A percentile compares a stretch with the other conserved stretches of the same genome.
Evolutionary conservation across 257 asterid genomes (phyloP).

Genomic region (Nicotiana noctiflora): DNA sequence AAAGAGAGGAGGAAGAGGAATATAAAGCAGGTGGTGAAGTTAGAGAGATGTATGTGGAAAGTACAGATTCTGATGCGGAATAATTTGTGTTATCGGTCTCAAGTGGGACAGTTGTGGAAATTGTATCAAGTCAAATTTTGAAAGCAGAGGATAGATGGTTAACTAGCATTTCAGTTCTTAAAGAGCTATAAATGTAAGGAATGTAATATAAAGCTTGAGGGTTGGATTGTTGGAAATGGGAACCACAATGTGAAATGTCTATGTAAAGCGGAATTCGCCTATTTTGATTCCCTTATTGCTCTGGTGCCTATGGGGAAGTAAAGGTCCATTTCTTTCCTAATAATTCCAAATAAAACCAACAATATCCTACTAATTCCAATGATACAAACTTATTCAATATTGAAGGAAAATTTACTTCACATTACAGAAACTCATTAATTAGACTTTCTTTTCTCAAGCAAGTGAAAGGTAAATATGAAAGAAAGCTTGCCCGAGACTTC

Average conservation of each 20-base stretch:
- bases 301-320: no score
- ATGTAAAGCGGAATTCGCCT: neutral
- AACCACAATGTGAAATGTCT: neutral
- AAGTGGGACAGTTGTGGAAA: neutral
- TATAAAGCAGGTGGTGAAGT: constrained; percentile 16
- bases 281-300: no score
- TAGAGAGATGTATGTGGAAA: constrained; percentile 39
- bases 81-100: constrained; percentile 14
- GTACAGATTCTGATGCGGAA: constrained; percentile 34
- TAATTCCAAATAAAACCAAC: neutral
- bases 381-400: neutral
- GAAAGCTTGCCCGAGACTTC: neutral
- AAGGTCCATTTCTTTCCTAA: neutral
- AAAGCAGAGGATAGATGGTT: neutral
- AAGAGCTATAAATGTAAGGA: neutral
- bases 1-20: constrained; percentile 32
- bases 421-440: neutral
- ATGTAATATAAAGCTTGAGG: neutral
- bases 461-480: neutral
- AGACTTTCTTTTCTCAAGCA: neutral
- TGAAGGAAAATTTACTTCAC: neutral
- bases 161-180: neutral
- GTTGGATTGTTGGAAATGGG: neutral
- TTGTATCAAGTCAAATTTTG: neutral
- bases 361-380: neutral